Evolutionary conservation across 2,329 filamentous ascomycete genomes (phyloP), one percentile per base, ranked within the genome.

Genomic region (Trichoderma sp.): DNA sequence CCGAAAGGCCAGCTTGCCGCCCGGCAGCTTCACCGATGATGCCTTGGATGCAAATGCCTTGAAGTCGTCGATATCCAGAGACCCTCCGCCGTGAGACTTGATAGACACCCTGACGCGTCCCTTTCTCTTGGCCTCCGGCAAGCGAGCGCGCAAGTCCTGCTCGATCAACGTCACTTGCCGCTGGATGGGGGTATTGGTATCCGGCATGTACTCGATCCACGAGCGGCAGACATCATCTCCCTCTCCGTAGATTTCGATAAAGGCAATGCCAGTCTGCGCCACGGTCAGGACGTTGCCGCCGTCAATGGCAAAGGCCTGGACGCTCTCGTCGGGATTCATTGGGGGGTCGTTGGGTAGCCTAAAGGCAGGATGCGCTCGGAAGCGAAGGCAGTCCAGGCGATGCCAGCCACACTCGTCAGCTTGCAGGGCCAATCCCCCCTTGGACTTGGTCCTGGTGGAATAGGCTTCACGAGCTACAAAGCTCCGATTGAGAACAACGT

Each of bases 331-430:
- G 1, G 82, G 78, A 68, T 81, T 84, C 45, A 85, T 75, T 17
- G 84, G 78, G 5, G 85, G 78, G 71, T 98, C 95, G 64, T 87
- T 89, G 0, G 93, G 92, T 60, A 96, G 84, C 63, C 88, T 85
- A 81, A 99, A 98, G 75, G 91, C 93, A 4, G 93, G 92, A 73
- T 99, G 95, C 70, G 89, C 90, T 69, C 93, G 89, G 80, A 97
- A 97, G 45, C 93, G 90, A 60, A 99, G 82, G 62, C 88, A 88
- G 76, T 98, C 95, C 7, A 98, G 83, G 65, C 93, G 86, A 77
- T 97, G 93, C 94, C 94, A 98, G 28, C 82, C 83, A 75, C 93
- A 97, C 78, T 98, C 95, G 70, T 97, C 92, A 54, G 88, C 85
- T 39, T 86, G 87, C 50, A 90, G 76, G 48, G 93, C 90, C 7